Evolutionary conservation across 768 basidiomycete genomes (phyloP).

Genomic region (Hericium erinaceus): DNA sequence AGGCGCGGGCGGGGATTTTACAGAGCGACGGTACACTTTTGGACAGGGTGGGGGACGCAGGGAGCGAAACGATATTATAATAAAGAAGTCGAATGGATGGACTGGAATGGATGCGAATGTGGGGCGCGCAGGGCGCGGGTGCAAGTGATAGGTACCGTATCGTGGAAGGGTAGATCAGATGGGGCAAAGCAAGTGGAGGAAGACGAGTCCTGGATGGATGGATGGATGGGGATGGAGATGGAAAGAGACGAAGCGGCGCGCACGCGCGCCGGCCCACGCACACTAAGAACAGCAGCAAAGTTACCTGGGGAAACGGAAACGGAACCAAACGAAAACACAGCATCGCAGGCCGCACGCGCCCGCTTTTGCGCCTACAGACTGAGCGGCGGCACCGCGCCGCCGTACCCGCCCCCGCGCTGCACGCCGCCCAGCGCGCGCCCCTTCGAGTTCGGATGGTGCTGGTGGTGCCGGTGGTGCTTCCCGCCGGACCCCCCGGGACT

Average conservation of each 20-base stretch:
- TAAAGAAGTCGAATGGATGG: not conserved
- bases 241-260: not conserved
- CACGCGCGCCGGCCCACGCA: not conserved
- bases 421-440: slow-evolving; percentile 42
- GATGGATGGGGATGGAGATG: not conserved
- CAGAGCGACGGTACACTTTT: not conserved
- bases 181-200: not conserved
- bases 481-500: slow-evolving; percentile 22
- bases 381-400: slow-evolving; percentile 14
- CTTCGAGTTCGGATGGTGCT: slow-evolving; percentile 60
- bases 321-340: not conserved
- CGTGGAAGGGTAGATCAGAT: not conserved
- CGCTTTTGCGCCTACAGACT: slow-evolving; percentile 6
- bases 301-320: not conserved
- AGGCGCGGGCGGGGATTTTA: not conserved
- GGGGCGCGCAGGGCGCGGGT: not conserved
- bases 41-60: not conserved
- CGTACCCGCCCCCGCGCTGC: slow-evolving; percentile 34
- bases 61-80: not conserved
- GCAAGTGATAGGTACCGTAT: not conserved
- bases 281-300: not conserved
- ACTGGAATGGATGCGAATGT: not conserved
- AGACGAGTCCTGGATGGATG: not conserved
- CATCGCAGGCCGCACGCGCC: not conserved
- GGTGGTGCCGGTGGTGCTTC: slow-evolving; percentile 40